A percentile compares a stretch with the other conserved stretches of the same genome.
These are phyloP conservation scores for Sclerotinia subarctica DNA, from an alignment of 2,329 filamentous ascomycete genomes.

Conservation along the genomic window DNA sequence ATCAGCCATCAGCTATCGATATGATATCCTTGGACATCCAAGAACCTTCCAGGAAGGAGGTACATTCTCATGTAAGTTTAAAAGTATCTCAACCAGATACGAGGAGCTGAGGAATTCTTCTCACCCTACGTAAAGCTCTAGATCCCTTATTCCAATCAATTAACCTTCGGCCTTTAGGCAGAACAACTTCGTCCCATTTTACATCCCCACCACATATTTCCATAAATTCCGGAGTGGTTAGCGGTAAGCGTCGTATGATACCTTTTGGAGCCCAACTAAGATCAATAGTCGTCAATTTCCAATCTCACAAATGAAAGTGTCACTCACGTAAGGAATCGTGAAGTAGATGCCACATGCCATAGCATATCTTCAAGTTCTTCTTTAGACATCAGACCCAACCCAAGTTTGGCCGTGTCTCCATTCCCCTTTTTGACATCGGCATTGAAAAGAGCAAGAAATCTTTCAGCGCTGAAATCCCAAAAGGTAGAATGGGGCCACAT, in stretches of 20 bases:
- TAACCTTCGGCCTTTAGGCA: not conserved
- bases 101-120: not conserved
- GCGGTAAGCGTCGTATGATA: conserved; percentile 2
- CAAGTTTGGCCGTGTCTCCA: not conserved
- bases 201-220: not conserved
- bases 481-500: not conserved
- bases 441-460: not conserved
- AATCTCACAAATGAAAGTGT: not conserved
- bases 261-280: conserved; percentile 3
- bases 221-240: not conserved
- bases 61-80: too few species aligned
- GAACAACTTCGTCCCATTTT: not conserved
- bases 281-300: not conserved
- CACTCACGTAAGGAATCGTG: not conserved
- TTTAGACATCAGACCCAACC: not conserved
- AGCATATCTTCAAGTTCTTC: not conserved
- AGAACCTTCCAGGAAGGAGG: not conserved
- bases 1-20: not conserved
- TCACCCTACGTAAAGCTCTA: not conserved
- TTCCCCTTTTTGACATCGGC: not conserved
- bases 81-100: not conserved
- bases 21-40: not conserved
- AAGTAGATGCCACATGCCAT: not conserved
- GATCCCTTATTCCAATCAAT: not conserved
- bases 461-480: not conserved